Evolutionary conservation across 78 protist genomes (phyloP).

Genomic region (Anaeramoeba flamelloides): DNA sequence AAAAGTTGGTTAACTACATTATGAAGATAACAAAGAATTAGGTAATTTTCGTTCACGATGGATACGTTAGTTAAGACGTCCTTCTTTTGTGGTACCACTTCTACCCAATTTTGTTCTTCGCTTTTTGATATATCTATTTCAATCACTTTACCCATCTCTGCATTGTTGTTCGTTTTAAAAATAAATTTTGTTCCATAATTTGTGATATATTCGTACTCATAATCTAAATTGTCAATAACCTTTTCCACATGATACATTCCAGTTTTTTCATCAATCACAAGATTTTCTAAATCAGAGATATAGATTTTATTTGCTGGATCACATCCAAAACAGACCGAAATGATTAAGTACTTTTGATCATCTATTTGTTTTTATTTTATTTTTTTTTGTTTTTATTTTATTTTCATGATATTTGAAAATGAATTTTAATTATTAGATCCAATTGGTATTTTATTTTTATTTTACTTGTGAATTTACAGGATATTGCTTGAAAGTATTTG

Average conservation of each 20-base stretch:
- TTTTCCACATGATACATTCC: not conserved
- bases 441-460: too few relatives aligned
- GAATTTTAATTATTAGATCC: too few relatives aligned
- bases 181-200: conserved; percentile 30
- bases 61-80: conserved; percentile 14
- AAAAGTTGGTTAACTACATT: conserved; percentile 32
- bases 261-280: not conserved
- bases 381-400: too few relatives aligned
- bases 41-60: conserved; percentile 4
- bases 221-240: conserved; percentile 32
- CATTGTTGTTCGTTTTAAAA: conserved; percentile 48
- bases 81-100: conserved; percentile 26
- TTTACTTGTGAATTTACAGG: too few relatives aligned
- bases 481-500: too few relatives aligned
- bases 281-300: not conserved
- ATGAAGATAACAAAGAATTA: conserved; percentile 25
- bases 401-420: too few relatives aligned
- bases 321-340: conserved; percentile 19
- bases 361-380: too few relatives aligned
- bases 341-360: conserved; percentile 28
- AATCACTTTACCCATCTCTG: conserved; percentile 40
- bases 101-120: conserved; percentile 15
- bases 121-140: conserved; percentile 16
- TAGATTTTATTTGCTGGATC: conserved; percentile 32
- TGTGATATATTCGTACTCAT: conserved; percentile 43